These are phyloP conservation scores for Venturia asperata DNA, from an alignment of 2,329 filamentous ascomycete species.

Conservation along the genomic window DNA sequence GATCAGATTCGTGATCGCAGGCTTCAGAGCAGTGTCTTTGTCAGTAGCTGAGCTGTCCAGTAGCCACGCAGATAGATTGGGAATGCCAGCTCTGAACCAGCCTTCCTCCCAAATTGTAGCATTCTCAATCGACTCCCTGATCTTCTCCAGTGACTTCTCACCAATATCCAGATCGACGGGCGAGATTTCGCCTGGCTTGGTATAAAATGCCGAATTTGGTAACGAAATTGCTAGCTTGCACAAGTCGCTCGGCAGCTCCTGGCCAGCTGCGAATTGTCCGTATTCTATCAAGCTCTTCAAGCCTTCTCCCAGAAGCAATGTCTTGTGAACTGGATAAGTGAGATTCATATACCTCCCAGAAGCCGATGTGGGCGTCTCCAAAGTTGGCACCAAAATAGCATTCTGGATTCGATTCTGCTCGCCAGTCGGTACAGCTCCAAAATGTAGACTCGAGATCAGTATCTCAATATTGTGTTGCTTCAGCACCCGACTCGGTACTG, in stretches of 20 bases:
- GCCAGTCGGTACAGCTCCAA: slow-evolving; percentile 31
- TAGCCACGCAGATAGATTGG: slow-evolving; percentile 60
- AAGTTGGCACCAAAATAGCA: slow-evolving; percentile 62
- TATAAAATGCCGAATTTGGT: slow-evolving; percentile 24
- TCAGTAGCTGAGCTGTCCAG: slow-evolving; percentile 19
- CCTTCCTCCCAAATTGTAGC: slow-evolving; percentile 32
- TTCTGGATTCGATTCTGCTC: slow-evolving; percentile 43
- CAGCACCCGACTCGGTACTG: slow-evolving; percentile 56
- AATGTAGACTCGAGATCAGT: slow-evolving; percentile 46
- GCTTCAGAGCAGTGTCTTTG: slow-evolving; percentile 48
- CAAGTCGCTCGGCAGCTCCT: slow-evolving; percentile 38
- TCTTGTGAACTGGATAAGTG: slow-evolving; percentile 76
- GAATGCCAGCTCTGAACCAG: slow-evolving; percentile 67
- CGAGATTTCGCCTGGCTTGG: slow-evolving; percentile 25
- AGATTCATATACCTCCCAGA: slow-evolving; percentile 60
- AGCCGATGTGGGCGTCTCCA: slow-evolving; percentile 61
- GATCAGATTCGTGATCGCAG: slow-evolving; percentile 59
- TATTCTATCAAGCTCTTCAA: slow-evolving; percentile 58
- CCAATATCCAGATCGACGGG: slow-evolving; percentile 56
- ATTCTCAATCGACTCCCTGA: slow-evolving; percentile 58
- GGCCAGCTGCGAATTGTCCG: slow-evolving; percentile 35
- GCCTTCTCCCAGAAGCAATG: slow-evolving; percentile 66
- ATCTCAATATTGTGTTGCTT: slow-evolving; percentile 59
- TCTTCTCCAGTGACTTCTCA: slow-evolving; percentile 54
- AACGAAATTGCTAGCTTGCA: slow-evolving; percentile 53